A percentile compares a stretch with the other conserved stretches of the same genome.
Conservation (phyloP, 1,139 yeast species). For the Saccharomyces hybrid region DNA sequence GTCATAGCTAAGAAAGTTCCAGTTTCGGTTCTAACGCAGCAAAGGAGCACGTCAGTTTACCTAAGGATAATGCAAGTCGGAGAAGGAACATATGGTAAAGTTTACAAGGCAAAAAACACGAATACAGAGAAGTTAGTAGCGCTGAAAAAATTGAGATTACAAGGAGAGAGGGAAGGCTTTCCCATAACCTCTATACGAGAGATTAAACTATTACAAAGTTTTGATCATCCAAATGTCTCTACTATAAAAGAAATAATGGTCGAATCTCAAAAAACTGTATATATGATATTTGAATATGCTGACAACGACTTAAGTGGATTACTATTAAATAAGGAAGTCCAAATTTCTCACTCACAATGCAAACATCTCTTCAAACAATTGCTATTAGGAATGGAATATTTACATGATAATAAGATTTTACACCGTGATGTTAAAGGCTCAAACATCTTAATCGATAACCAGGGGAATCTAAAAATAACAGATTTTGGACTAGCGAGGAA, state of each 20-base stretch:
- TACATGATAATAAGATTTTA: constrained; percentile 71
- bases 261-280: constrained; percentile 60
- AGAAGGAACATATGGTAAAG: constrained; percentile 80
- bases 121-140: constrained; percentile 74
- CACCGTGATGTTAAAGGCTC: constrained; percentile 96
- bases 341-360: constrained; percentile 56
- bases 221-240: constrained; percentile 75
- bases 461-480: constrained; percentile 75
- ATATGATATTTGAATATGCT: constrained; percentile 89
- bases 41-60: constrained; percentile 23
- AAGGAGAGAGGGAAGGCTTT: constrained; percentile 86
- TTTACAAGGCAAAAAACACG: constrained; percentile 44
- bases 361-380: constrained; percentile 73
- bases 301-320: constrained; percentile 91
- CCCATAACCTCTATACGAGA: constrained; percentile 95
- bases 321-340: constrained; percentile 65
- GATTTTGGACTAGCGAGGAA: constrained; percentile 92
- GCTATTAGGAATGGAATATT: constrained; percentile 70
- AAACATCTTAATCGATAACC: constrained; percentile 65
- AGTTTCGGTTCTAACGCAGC: constrained; percentile 13
- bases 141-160: constrained; percentile 72
- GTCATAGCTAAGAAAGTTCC: not conserved
- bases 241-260: constrained; percentile 86
- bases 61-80: constrained; percentile 49
- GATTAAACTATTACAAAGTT: constrained; percentile 77